Base-by-base conservation (phyloP, 2,329 filamentous ascomycete species). In the Alternaria rosae region DNA sequence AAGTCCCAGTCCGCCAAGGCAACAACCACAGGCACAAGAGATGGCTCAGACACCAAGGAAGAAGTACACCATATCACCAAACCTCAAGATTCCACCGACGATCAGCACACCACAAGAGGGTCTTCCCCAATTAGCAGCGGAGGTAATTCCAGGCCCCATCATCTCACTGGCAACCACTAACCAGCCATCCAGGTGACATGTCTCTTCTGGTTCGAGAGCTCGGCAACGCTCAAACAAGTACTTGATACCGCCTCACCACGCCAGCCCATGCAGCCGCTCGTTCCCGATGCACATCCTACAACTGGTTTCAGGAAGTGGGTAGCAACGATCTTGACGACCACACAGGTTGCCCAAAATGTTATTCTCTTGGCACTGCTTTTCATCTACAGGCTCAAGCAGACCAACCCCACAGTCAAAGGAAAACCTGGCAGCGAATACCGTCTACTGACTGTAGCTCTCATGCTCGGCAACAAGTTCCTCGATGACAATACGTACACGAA, bases 401-500 rank as follows among this genome's bases (percentile, higher is more conserved):
- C 91, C 66, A 98, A 97, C 71, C 92, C 93, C 0, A 88, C 86
- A 4, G 94, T 98, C 17, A 93, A 94, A 76, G 95, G 95, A 42
- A 94, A 94, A 73, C 90, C 90, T 21, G 95, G 95, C 6, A 99
- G 95, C 78, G 95, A 98, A 78, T 98, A 95, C 76, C 86, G 95
- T 17, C 83, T 99, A 23, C 85, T 98, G 73, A 98, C 95, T 0
- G 94, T 98, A 51, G 95, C 95, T 23, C 83, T 99, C 69, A 99
- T 99, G 95, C 85, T 99, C 62, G 94, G 94, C 64, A 99, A 99
- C 80, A 99, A 99, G 83, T 99, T 98, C 77, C 83, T 99, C 72
- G 95, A 99, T 76, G 95, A 99, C 79, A 99, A 98, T 79, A 98
- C 95, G 0, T 99, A 99, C 81, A 98, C 95, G 38, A 99, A 99